Base-by-base conservation (phyloP, 805 yeast genomes). In the Wickerhamia fluorescens region DNA sequence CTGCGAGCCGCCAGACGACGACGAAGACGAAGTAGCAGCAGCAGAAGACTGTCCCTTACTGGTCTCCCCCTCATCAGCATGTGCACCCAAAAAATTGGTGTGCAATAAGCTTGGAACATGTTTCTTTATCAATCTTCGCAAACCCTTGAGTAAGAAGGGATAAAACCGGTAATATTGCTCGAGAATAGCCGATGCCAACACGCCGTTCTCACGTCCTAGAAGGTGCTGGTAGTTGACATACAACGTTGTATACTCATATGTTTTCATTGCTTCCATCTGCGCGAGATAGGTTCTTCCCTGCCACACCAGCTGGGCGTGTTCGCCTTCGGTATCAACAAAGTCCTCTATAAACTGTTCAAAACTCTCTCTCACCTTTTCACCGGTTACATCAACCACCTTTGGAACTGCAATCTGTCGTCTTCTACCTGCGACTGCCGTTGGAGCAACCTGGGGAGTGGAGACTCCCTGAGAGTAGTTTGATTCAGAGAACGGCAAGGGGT, bases 121-220 rank as follows among this genome's bases (percentile, higher is more conserved):
- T 41, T 68, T 74, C 44, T 75, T 78, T 40, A 92, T 71, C 7
- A 87, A 72, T 31, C 77, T 69, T 47, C 79, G 71, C 38, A 92
- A 63, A 2, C 92, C 96, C 25, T 69, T 71, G 37, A 77, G 69
- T 37, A 92, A 63, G 48, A 78, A 89, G 5, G 98, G 97, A 38
- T 81, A 60, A 59, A 92, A 89, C 51, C 98, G 74, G 55, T 87
- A 89, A 56, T 84, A 92, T 53, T 89, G 96, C 36, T 86, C 95
- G 26, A 78, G 67, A 36, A 92, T 78, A 20, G 97, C 97, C 33
- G 78, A 68, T 1, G 96, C 95, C 40, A 92, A 65, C 13, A 85
- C 87, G 24, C 95, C 95, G 45, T 83, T 80, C 47, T 85, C 95
- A 30, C 80, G 66, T 7, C 73, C 69, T 16, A 75, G 53, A 35